Conservation (phyloP, 1,284 basidiomycete species). For the Ceraceosorus guamensis region DNA sequence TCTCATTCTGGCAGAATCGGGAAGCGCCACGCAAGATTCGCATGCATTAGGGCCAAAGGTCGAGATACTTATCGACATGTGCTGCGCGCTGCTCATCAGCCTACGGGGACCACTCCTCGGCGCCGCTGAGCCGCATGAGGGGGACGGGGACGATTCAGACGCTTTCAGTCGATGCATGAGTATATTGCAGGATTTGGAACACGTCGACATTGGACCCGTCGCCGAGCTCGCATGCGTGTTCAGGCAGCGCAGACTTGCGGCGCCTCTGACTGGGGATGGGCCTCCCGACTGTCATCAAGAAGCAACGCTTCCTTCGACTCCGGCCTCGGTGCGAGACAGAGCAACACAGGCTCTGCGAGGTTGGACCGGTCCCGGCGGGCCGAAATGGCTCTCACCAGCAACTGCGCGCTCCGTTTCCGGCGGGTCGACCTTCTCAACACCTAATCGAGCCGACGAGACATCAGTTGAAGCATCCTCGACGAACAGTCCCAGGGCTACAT, state of each 20-base stretch:
- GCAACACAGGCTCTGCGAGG: conserved; percentile 3
- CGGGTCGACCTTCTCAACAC: conserved; percentile 1
- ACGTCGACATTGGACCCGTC: conserved; percentile 34
- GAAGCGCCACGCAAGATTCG: conserved; percentile 4
- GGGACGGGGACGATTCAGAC: conserved; percentile 15
- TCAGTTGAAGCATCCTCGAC: too few species aligned
- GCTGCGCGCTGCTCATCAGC: conserved; percentile 36
- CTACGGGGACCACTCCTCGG: conserved; percentile 16
- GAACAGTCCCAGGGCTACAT: neutral
- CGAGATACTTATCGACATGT: conserved; percentile 43
- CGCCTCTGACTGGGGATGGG: conserved; percentile 36
- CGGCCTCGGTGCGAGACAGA: neutral
- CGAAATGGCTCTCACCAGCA: conserved; percentile 2
- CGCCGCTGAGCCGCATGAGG: conserved; percentile 8
- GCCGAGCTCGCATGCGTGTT: conserved; percentile 30
- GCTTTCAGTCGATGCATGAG: conserved; percentile 30
- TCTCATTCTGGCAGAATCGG: conserved; percentile 35
- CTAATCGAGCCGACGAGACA: conserved; percentile 2
- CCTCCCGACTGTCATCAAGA: conserved; percentile 20
- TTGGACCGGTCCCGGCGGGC: conserved; percentile 1
- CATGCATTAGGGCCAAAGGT: conserved; percentile 19
- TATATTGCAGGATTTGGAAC: conserved; percentile 34
- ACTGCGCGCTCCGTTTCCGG: conserved; percentile 1
- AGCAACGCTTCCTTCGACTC: conserved; percentile 10
- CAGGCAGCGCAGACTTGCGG: conserved; percentile 29